Base-by-base conservation (phyloP, 805 yeast species). In the Grigorovia transvaalensis region DNA sequence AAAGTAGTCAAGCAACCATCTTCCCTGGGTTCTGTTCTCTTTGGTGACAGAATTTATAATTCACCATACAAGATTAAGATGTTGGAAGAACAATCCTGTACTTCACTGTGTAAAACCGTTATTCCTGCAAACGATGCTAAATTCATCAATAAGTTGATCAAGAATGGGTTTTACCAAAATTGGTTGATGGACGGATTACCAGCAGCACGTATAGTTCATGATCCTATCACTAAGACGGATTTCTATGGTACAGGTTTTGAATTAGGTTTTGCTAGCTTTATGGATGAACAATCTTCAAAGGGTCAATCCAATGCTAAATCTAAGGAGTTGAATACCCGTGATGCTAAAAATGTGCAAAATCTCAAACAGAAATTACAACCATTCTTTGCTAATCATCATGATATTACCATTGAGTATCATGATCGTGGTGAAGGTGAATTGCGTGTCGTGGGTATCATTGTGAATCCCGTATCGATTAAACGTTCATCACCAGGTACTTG, bases 101-200 rank as follows among this genome's bases (percentile, higher is more conserved):
- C 74, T 50, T 58, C 65, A n/a, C 71, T 90, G 50, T 93, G 99
- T 71, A 59, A 75, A 1, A 60, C 75, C 1, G 58, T 54, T 1
- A 88, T 86, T 65, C 75, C 84, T 42, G 75, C 77, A 33, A 67
- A 78, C 1, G 96, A 88, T 63, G 77, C 87, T 3, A 74, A 75
- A 5, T 90, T 91, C 63, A 85, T 90, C 48, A 83, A 84, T 64
- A 77, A 85, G 60, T 79, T 85, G 61, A 85, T 93, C 58, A 76
- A 82, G 57, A 88, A 90, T 47, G 90, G 89, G 2, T 93, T 87
- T 67, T 79, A 77, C 63, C 87, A 88, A 68, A 91, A 91, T 66
- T 91, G 98, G 98, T 74, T 90, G 50, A 72, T 93, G 52, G 99
- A 93, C 66, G 97, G 97, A 1, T 78, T 93, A 59, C 99, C 99